Base-by-base conservation (phyloP, 139 green algal genomes). In the Chlorella sp. region DNA sequence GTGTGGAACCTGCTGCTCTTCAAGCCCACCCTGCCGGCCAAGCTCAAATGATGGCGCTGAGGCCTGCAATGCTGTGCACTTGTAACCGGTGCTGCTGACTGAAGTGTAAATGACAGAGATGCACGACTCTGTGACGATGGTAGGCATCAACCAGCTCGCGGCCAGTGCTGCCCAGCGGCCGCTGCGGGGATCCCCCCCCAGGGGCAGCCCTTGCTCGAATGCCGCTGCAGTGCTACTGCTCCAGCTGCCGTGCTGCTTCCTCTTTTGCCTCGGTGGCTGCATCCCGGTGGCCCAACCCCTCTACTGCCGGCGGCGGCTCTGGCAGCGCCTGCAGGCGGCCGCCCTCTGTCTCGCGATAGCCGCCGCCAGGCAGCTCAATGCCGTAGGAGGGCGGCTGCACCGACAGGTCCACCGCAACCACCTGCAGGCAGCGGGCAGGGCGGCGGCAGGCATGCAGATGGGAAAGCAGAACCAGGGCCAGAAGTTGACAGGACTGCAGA, bases 381-480 rank as follows among this genome's bases (percentile, higher is more conserved):
- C 85, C 67, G 32, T 85, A 85, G 1, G 85, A 85, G 16, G 76
- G 67, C 23, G 85, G 85, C 32, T 81, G 64, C 57, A 88, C 34
- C 25, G 63, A 80, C 18, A 74, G 12, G 60, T 88, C 85, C 16
- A 88, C 76, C 28, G 67, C 34, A 26, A 80, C 34, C 0, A 88
- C 60, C 72, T 82, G 41, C 70, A 30, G 60, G 39, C 4, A 28
- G 36, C 0, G n/a, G 30, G 21, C 30, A 6, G 30, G 15, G 30
- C 67, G 32, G 15, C 23, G 12, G 30, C 32, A 47, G 67, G n/a
- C 67, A 73, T 15, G 30, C n/a, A 74, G 26, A 34, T 4, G 34
- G 70, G 12, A 21, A 23, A 21, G 51, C 51, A 60, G 51, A 51
- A 9, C n/a, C n/a, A n/a, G n/a, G n/a, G n/a, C n/a, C n/a, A n/a